phyloP scores from a whole-genome alignment of 768 basidiomycete species.

The Ephemerocybe angulata region DNA sequence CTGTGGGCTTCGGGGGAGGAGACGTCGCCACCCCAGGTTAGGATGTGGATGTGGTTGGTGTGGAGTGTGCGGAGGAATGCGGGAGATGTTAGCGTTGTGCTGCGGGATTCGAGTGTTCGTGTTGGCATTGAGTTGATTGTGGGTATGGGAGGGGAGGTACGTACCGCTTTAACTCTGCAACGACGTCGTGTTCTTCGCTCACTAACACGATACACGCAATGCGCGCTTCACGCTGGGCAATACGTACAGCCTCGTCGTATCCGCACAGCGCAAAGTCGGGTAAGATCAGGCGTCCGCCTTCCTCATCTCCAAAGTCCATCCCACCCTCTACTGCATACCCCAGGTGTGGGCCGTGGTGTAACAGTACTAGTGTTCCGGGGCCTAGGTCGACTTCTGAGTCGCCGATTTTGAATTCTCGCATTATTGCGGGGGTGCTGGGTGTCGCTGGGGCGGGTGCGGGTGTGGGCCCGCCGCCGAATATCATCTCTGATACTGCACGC shows the following conservation, averaged over 20 bases:
- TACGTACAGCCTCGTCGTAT: slow-evolving; percentile 76
- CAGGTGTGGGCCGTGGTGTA: background rate
- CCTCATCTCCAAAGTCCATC: slow-evolving; percentile 19
- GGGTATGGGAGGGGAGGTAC: slow-evolving; percentile 13
- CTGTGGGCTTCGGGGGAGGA: slow-evolving; percentile 76
- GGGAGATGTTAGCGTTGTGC: slow-evolving; percentile 72
- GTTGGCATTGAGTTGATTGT: background rate
- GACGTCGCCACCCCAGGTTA: slow-evolving; percentile 93
- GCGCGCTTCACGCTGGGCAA: slow-evolving; percentile 66
- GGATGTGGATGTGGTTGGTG: slow-evolving; percentile 69
- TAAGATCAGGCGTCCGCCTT: too few relatives aligned
- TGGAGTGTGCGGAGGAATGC: slow-evolving; percentile 63
- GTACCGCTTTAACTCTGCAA: slow-evolving; percentile 80
- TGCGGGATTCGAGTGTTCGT: slow-evolving; percentile 22
- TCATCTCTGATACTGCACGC: slow-evolving; percentile 57
- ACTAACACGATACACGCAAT: slow-evolving; percentile 81
- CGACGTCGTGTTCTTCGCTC: slow-evolving; percentile 89
- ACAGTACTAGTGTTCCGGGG: too few relatives aligned
- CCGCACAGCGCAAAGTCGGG: slow-evolving; percentile 79
- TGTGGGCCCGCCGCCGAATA: slow-evolving; percentile 40
- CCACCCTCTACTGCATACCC: slow-evolving; percentile 12
- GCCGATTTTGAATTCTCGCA: slow-evolving; percentile 48
- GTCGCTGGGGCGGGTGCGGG: slow-evolving; percentile 1
- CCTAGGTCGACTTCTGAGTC: slow-evolving; percentile 28
- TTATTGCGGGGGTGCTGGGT: slow-evolving; percentile 7